phyloP scores from a whole-genome alignment of 306 rosid genomes.

The Acacia crassicarpa region DNA sequence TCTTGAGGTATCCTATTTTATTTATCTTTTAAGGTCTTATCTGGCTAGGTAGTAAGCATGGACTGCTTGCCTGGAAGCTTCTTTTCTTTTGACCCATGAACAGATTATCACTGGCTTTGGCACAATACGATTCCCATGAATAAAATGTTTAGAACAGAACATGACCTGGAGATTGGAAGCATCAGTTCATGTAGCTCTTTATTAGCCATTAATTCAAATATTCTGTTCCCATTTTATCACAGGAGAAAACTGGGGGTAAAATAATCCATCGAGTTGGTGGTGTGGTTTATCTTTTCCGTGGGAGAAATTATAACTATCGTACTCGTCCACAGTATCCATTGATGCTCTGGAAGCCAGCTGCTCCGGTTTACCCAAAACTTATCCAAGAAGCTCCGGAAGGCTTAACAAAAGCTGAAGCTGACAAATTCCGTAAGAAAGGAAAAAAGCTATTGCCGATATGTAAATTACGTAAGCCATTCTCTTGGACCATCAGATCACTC shows the following conservation, averaged over 20 bases:
- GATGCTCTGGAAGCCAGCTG: slow-evolving; percentile 99
- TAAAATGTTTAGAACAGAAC: not conserved
- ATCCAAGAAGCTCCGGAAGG: slow-evolving; percentile 95
- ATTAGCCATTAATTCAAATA: slow-evolving; percentile 18
- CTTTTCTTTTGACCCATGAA: not conserved
- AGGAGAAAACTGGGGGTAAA: slow-evolving; percentile 92
- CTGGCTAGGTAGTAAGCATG: not conserved
- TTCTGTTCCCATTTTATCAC: slow-evolving; percentile 20
- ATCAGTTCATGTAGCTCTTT: not conserved
- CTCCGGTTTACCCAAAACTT: slow-evolving; percentile 93
- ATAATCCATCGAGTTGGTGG: slow-evolving; percentile 89
- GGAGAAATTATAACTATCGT: slow-evolving; percentile 83
- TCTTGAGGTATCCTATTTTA: slow-evolving; percentile 63
- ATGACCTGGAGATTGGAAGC: not conserved
- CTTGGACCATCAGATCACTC: slow-evolving; percentile 16
- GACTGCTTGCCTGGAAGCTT: not conserved
- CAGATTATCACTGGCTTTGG: not conserved
- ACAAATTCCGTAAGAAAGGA: slow-evolving; percentile 61
- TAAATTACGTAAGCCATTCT: slow-evolving; percentile 71
- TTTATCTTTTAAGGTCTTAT: slow-evolving; percentile 5
- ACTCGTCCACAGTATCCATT: slow-evolving; percentile 90
- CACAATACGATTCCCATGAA: not conserved
- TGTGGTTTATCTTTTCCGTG: slow-evolving; percentile 79
- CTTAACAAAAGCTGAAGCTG: slow-evolving; percentile 78
- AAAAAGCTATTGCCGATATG: slow-evolving; percentile 81